A percentile compares a stretch with the other conserved stretches of the same genome.
These are phyloP conservation scores for Claviceps purpurea DNA, from an alignment of 2,329 filamentous ascomycete genomes.

Conservation along the genomic window DNA sequence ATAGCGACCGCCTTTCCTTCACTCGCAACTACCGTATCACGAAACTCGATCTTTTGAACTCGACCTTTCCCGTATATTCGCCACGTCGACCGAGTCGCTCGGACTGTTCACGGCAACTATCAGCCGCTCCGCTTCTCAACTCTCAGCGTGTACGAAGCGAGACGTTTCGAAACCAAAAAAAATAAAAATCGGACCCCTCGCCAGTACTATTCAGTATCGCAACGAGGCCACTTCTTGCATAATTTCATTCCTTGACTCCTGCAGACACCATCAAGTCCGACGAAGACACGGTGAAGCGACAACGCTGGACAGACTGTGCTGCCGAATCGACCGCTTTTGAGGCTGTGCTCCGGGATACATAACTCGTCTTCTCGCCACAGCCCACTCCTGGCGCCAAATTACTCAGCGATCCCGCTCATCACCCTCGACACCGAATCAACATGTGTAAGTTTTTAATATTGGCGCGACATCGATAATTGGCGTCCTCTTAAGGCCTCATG, in stretches of 20 bases:
- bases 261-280: not conserved
- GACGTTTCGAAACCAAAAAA: not conserved
- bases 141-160: not conserved
- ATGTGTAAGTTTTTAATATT: not conserved
- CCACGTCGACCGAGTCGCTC: not conserved
- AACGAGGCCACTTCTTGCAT: not conserved
- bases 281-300: not conserved
- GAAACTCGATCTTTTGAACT: not conserved
- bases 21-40: not conserved
- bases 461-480: not conserved
- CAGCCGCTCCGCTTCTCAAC: not conserved
- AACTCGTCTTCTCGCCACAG: not conserved
- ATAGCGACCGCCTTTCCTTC: not conserved
- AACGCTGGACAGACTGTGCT: not conserved
- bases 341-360: not conserved
- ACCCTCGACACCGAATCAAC: not conserved
- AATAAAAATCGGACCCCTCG: not conserved
- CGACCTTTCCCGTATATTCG: not conserved
- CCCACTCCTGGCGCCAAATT: not conserved
- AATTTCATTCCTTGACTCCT: not conserved
- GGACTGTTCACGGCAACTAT: not conserved
- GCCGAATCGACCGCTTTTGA: not conserved
- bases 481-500: not conserved
- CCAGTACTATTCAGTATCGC: not conserved
- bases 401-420: not conserved